Conservation (phyloP, 2,329 filamentous ascomycete genomes). For the Elsinoe perseae region DNA sequence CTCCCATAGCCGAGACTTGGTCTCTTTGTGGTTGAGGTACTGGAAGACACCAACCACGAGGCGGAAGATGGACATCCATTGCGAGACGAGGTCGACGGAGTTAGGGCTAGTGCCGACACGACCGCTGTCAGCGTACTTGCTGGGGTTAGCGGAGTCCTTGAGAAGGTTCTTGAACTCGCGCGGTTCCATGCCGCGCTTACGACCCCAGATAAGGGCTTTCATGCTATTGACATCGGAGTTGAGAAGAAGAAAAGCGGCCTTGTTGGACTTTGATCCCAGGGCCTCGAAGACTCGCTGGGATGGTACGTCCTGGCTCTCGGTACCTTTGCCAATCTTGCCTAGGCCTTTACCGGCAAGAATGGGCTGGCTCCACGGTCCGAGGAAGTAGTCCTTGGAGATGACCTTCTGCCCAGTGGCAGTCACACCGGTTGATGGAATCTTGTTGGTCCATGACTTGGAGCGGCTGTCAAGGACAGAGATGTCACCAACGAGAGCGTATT, state of each 20-base stretch:
- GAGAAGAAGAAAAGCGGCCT: conserved; percentile 1
- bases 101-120: neutral
- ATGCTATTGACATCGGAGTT: conserved; percentile 1
- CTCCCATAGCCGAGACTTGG: conserved; percentile 6
- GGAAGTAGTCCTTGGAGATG: conserved; percentile 1
- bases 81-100: neutral
- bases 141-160: neutral
- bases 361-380: neutral
- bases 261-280: conserved; percentile 4
- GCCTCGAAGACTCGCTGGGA: neutral
- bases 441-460: neutral
- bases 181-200: conserved; percentile 4
- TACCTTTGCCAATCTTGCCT: neutral
- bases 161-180: neutral
- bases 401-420: neutral
- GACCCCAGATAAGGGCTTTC: conserved; percentile 5
- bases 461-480: conserved; percentile 2
- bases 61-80: conserved; percentile 5
- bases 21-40: conserved; percentile 10
- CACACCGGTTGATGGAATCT: neutral
- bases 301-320: neutral
- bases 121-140: conserved; percentile 4
- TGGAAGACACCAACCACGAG: conserved; percentile 1
- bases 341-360: neutral
- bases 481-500: neutral